Percentiles rank a stretch among this genome's conserved stretches.
These are phyloP conservation scores for Chytriomyces sp. DNA, from an alignment of 192 early-diverging fungal genomes.

Conservation along the genomic window DNA sequence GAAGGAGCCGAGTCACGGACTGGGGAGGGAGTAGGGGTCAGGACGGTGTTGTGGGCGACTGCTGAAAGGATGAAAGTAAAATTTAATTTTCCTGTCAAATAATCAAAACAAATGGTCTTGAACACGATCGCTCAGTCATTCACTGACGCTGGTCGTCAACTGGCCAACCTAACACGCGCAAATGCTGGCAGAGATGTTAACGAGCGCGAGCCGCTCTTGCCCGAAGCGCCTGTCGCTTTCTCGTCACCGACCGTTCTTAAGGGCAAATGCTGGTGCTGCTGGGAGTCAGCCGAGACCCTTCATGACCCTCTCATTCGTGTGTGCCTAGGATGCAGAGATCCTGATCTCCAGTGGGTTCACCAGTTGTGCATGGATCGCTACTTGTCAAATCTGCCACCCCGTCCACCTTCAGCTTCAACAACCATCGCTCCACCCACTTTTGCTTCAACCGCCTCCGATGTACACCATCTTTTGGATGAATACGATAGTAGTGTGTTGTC, in stretches of 20 bases:
- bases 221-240: no score
- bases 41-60: no score
- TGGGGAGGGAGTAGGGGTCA: no score
- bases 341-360: slow-evolving; percentile 56
- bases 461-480: no score
- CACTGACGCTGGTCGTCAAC: no score
- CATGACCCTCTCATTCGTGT: slow-evolving; percentile 51
- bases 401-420: slow-evolving; percentile 1
- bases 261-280: slow-evolving; percentile 38
- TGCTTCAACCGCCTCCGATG: neutral
- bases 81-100: no score
- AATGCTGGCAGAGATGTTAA: no score
- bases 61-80: no score
- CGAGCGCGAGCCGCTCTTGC: no score
- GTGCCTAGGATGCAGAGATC: slow-evolving; percentile 55
- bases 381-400: slow-evolving; percentile 43
- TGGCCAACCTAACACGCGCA: no score
- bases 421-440: neutral
- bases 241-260: slow-evolving; percentile 1
- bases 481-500: neutral
- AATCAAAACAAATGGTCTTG: no score
- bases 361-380: slow-evolving; percentile 54
- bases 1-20: neutral
- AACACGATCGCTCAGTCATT: no score
- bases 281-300: slow-evolving; percentile 32